Evolutionary conservation across 2,329 filamentous ascomycete genomes (phyloP).

Genomic region (Cordyceps javanica): DNA sequence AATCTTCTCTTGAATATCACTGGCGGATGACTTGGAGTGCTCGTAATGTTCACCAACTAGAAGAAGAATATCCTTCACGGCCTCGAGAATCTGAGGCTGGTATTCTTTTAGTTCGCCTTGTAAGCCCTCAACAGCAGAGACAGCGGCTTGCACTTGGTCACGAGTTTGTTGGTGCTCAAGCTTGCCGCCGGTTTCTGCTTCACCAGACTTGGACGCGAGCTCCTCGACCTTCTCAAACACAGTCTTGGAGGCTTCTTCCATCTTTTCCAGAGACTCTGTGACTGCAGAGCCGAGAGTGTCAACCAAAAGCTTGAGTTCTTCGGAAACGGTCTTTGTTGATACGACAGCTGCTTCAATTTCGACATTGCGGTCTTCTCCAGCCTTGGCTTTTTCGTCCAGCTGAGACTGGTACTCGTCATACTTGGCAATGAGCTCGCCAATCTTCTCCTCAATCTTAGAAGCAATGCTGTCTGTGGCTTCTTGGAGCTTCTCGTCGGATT

Average conservation of each 20-base stretch:
- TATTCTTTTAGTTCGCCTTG: slow-evolving; percentile 75
- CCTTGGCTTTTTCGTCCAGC: slow-evolving; percentile 66
- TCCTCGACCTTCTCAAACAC: slow-evolving; percentile 80
- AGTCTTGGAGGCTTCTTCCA: slow-evolving; percentile 80
- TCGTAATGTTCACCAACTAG: slow-evolving; percentile 84
- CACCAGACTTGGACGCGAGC: slow-evolving; percentile 67
- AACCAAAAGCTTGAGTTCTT: slow-evolving; percentile 80
- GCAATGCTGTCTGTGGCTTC: slow-evolving; percentile 48
- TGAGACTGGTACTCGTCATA: slow-evolving; percentile 78
- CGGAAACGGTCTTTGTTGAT: slow-evolving; percentile 70
- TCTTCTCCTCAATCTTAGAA: slow-evolving; percentile 55
- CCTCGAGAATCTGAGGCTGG: slow-evolving; percentile 81
- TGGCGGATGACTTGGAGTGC: slow-evolving; percentile 65
- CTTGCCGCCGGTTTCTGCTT: slow-evolving; percentile 66
- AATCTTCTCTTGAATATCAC: slow-evolving; percentile 51
- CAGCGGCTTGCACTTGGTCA: slow-evolving; percentile 70
- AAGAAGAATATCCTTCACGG: slow-evolving; percentile 77
- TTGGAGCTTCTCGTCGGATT: slow-evolving; percentile 72
- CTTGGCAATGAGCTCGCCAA: slow-evolving; percentile 74
- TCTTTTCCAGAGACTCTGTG: slow-evolving; percentile 77
- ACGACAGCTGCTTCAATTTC: slow-evolving; percentile 69
- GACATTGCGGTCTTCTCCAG: slow-evolving; percentile 65
- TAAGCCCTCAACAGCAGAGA: slow-evolving; percentile 66
- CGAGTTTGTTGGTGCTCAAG: slow-evolving; percentile 77
- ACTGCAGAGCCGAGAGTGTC: slow-evolving; percentile 78